Evolutionary conservation across 345 rosid genomes (phyloP).

Genomic region (Linum tenue): DNA sequence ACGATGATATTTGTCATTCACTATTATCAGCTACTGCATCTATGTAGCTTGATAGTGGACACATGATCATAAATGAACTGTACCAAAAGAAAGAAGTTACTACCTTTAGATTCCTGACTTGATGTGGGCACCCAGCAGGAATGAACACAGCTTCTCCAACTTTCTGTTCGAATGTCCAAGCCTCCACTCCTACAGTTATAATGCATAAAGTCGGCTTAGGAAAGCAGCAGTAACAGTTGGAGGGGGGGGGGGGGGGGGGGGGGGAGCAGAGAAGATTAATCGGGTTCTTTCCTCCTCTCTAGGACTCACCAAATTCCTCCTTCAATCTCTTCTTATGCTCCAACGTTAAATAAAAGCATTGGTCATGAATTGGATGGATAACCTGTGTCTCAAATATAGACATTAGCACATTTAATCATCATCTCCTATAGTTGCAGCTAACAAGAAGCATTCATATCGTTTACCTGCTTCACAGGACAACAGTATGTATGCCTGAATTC

Average conservation of each 20-base stretch:
- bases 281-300: not conserved
- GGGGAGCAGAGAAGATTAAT: not conserved
- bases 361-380: slow-evolving; percentile 79
- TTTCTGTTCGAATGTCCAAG: slow-evolving; percentile 82
- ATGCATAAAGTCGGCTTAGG: slow-evolving; percentile 1
- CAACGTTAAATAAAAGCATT: slow-evolving; percentile 50
- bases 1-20: not conserved
- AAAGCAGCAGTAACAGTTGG: no score
- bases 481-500: slow-evolving; percentile 76
- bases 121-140: slow-evolving; percentile 97
- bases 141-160: slow-evolving; percentile 89
- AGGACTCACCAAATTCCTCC: slow-evolving; percentile 59
- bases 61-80: not conserved
- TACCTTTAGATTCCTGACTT: slow-evolving; percentile 92
- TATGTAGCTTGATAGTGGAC: no score
- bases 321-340: slow-evolving; percentile 72
- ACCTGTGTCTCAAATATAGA: slow-evolving; percentile 31
- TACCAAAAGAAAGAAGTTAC: not conserved
- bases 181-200: slow-evolving; percentile 50
- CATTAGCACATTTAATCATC: not conserved
- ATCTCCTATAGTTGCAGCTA: no score
- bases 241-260: no score
- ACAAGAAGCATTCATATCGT: not conserved
- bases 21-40: no score
- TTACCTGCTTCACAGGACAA: slow-evolving; percentile 55